Evolutionary conservation across 148 eudicot genomes (phyloP), one percentile per base, ranked within the genome.

Genomic region (Cornus kousa): DNA sequence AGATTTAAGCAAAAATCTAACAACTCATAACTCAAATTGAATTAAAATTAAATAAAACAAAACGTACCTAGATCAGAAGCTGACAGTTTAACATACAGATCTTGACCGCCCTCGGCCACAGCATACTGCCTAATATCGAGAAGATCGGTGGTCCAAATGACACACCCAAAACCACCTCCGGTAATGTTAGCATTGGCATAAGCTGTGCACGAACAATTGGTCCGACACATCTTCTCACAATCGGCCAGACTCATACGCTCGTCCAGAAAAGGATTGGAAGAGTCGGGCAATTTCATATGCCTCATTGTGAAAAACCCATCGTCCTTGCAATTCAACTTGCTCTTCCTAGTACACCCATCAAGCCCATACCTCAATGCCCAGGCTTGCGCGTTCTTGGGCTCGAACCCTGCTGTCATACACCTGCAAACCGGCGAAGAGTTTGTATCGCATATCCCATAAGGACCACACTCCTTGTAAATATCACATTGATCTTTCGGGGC

Each of bases 401-500:
- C 68, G 28, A 90, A 95, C 75, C 94, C 97, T 0, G 13, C 97
- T 0, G 13, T 71, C 69, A 86, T 37, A 20, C 98, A 95, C 48
- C 80, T 73, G 53, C 97, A 93, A 7, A 87, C 74, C 0, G 87
- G 83, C 2, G 86, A 78, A 0, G 46, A 69, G 67, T 83, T 85
- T 0, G 86, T 80, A 70, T 90, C 85, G 37, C 99, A 93, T 0
- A 90, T 35, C 0, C 90, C 88, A 4, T 78, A 84, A 0, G 75
- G 76, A 0, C 97, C 97, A 57, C 99, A 95, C 8, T 60, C 79
- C 8, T 72, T 68, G 22, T 87, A 95, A 0, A 13, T 28, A 13
- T 95, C 97, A 67, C 97, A 95, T 50, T 84, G 89, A 46, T 93
- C 97, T 5, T 76, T 73, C 28, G 89, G 88, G 0, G 93, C 94